A percentile compares a stretch with the other conserved stretches of the same genome.
phyloP scores from a whole-genome alignment of 352 stramenopile species.

The Phytophthora cryptogea region DNA sequence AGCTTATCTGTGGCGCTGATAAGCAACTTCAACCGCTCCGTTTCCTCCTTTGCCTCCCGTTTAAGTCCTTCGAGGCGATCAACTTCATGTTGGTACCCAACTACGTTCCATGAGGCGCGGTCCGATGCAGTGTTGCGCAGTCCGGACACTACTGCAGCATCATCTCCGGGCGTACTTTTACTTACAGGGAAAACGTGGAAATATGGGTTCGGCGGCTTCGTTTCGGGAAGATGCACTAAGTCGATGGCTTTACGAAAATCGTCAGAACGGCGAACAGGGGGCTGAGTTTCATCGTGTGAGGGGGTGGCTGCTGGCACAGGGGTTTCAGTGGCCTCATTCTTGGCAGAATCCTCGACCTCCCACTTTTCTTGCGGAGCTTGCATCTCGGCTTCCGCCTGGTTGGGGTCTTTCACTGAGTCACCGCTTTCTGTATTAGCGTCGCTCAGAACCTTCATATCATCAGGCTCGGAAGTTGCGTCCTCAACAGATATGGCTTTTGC shows the following conservation, averaged over 20 bases:
- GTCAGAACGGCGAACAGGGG: conserved; percentile 19
- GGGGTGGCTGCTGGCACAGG: conserved; percentile 4
- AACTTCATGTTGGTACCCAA: conserved; percentile 36
- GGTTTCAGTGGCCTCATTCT: conserved; percentile 6
- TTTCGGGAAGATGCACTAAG: conserved; percentile 27
- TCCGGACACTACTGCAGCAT: conserved; percentile 18
- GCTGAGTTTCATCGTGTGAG: conserved; percentile 3
- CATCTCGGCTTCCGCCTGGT: conserved; percentile 18
- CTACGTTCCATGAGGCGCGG: conserved; percentile 26
- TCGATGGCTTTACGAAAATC: conserved; percentile 26
- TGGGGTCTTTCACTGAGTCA: conserved; percentile 10
- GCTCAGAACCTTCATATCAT: conserved; percentile 3
- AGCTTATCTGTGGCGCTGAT: conserved; percentile 38
- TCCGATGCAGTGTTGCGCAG: conserved; percentile 23
- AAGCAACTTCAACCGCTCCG: conserved; percentile 38
- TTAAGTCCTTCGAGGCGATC: conserved; percentile 42
- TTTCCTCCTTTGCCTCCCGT: conserved; percentile 43
- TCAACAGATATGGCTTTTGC: conserved; percentile 8
- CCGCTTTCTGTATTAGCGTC: neutral
- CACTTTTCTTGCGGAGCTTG: conserved; percentile 25
- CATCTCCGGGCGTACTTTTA: conserved; percentile 17
- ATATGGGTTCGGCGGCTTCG: conserved; percentile 24
- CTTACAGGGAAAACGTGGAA: conserved; percentile 30
- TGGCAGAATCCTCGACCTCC: conserved; percentile 13
- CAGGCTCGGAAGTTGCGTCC: neutral